A percentile compares a stretch with the other conserved stretches of the same genome.
Conservation (phyloP, 192 early-diverging fungal species). For the Pilaira anomala region DNA sequence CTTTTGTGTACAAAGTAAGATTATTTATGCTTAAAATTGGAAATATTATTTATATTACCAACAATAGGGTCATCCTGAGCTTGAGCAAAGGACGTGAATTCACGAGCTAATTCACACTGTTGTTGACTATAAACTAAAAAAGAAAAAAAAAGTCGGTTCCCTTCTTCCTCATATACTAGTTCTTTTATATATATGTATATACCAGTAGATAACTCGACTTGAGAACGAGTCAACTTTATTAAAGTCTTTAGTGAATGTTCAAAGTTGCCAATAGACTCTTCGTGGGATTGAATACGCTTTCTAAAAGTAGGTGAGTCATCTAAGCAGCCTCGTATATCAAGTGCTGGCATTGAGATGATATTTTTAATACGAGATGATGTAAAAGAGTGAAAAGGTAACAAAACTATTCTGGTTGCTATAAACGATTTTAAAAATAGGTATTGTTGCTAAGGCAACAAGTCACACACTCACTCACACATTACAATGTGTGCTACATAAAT, state of each 20-base stretch:
- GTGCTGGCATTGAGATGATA: constrained; percentile 38
- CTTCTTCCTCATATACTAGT: no score
- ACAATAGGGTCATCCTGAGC: constrained; percentile 51
- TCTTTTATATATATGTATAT: no score
- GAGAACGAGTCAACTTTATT: constrained; percentile 48
- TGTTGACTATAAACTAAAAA: constrained; percentile 46
- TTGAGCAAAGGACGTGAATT: constrained; percentile 49
- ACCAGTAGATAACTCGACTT: constrained; percentile 54
- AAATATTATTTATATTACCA: constrained; percentile 21
- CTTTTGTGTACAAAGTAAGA: constrained; percentile 22
- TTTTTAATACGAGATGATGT: background rate
- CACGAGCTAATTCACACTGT: constrained; percentile 51
- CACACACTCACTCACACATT: no score
- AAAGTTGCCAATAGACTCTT: constrained; percentile 50
- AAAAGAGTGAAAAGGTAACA: background rate
- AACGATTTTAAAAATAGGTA: no score
- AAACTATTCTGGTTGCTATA: background rate
- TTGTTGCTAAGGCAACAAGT: no score
- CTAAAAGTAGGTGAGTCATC: constrained; percentile 59
- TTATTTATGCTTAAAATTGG: background rate
- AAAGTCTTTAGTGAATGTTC: constrained; percentile 52
- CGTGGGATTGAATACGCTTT: constrained; percentile 47
- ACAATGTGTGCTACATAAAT: no score
- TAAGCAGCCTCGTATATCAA: constrained; percentile 52
- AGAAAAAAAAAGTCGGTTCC: background rate